These are phyloP conservation scores for Murraya paniculata DNA, from an alignment of 345 rosid genomes.

Conservation along the genomic window DNA sequence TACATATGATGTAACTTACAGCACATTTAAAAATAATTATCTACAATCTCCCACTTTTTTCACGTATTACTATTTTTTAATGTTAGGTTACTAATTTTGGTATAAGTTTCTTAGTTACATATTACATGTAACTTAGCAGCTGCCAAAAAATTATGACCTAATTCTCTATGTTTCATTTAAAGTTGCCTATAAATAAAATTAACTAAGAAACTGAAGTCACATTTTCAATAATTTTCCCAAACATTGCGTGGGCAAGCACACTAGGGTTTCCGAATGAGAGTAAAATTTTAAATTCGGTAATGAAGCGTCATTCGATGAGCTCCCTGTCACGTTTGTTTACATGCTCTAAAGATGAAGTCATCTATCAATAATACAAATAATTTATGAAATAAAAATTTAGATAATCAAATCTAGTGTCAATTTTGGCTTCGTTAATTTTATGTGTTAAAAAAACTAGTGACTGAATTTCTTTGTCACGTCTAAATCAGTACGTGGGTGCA, in stretches of 20 bases:
- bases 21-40: too few relatives aligned
- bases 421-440: background rate
- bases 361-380: slow-evolving; percentile 4
- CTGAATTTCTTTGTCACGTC: background rate
- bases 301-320: background rate
- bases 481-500: background rate
- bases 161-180: background rate
- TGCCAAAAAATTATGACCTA: background rate
- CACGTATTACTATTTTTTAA: too few relatives aligned
- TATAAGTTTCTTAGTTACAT: too few relatives aligned
- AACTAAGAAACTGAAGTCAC: background rate
- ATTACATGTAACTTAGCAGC: too few relatives aligned
- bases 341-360: slow-evolving; percentile 9
- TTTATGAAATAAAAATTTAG: background rate
- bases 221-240: background rate
- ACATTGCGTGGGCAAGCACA: slow-evolving; percentile 9
- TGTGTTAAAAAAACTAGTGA: background rate
- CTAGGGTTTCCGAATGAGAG: background rate
- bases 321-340: background rate
- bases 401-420: background rate
- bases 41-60: too few relatives aligned
- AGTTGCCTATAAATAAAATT: background rate
- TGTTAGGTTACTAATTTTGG: too few relatives aligned
- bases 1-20: too few relatives aligned
- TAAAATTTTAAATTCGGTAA: background rate